Evolutionary conservation across 2,329 filamentous ascomycete species (phyloP), one percentile per base, ranked within the genome.

Genomic region (Lithohypha guttulata): DNA sequence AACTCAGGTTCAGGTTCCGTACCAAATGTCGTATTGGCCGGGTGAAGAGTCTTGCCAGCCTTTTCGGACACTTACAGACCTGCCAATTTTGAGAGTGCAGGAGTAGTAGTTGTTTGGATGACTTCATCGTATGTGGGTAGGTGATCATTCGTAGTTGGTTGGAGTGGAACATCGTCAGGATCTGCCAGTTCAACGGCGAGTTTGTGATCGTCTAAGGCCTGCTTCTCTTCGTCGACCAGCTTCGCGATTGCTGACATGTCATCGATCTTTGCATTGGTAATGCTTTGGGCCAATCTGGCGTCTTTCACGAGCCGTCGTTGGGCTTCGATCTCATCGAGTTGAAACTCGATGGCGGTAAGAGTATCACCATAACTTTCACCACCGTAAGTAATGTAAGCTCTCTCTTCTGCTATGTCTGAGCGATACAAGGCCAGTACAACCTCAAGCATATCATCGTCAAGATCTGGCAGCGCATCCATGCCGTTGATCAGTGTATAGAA

Each of bases 231-330:
- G 4, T 22, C 28, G 9, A 34, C 23, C 11, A 37, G 23, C 13
- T 31, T 4, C 11, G 34, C 32, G 33, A 44, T 37, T 9, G 28
- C 14, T 7, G 25, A 10, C 8, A 19, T 31, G 34, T 45, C 42
- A 22, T 39, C 20, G 37, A 41, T 44, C 25, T 53, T 47, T 3
- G 51, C 52, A 23, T 44, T 28, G 19, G 46, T 42, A n/a, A 54
- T 44, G 44, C 52, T 53, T 32, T 34, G 43, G 29, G 51, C 47
- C 51, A 53, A n/a, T 29, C 27, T 29, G 5, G 27, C 27, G n/a
- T 29, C 27, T 6, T 14, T 11, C 6, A 14, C 27, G 5, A 29
- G 6, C 5, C 5, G n/a, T 6, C n/a, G n/a, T 14, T 13, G 27
- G n/a, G 5, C n/a, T 14, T 29, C 27, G 11, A 29, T 5, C n/a